These are phyloP conservation scores for Chalciporus piperatus DNA, from an alignment of 768 basidiomycete genomes.

Conservation along the genomic window DNA sequence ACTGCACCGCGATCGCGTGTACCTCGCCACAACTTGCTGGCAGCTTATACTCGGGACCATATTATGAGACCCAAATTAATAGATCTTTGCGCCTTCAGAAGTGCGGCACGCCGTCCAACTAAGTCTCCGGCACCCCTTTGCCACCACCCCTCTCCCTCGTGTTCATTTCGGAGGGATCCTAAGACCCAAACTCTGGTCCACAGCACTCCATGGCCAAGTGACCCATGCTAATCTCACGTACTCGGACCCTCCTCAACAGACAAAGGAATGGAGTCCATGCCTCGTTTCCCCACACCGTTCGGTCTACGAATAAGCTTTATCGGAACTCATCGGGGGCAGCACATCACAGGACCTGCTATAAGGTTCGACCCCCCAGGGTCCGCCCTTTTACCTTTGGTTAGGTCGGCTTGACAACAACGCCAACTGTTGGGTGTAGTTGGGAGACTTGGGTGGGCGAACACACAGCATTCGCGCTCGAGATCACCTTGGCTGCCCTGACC, in stretches of 20 bases:
- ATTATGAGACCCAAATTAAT: not conserved
- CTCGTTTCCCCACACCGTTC: conserved; percentile 6
- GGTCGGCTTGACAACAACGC: conserved; percentile 8
- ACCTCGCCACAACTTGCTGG: conserved; percentile 18
- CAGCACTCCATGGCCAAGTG: conserved; percentile 1
- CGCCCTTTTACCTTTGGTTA: not conserved
- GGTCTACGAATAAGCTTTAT: conserved; percentile 2
- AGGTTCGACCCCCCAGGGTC: not conserved
- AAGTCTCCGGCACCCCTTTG: not conserved
- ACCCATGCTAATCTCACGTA: not conserved
- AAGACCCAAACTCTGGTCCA: not conserved
- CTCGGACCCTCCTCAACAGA: not conserved
- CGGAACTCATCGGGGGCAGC: too few species aligned
- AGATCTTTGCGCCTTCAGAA: conserved; percentile 12
- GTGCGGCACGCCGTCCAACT: conserved; percentile 7
- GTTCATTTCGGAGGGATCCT: conserved; percentile 5
- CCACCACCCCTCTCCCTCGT: conserved; percentile 10
- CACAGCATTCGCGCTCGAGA: conserved; percentile 2
- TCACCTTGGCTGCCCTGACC: not conserved
- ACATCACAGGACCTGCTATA: conserved; percentile 1
- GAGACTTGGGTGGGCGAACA: not conserved
- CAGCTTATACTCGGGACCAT: conserved; percentile 1
- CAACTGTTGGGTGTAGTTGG: not conserved
- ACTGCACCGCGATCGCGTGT: conserved; percentile 3
- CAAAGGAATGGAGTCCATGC: conserved; percentile 1